A percentile compares a stretch with the other conserved stretches of the same genome.
Conservation (phyloP, 1,139 yeast species). For the Geotrichum fermentans region DNA sequence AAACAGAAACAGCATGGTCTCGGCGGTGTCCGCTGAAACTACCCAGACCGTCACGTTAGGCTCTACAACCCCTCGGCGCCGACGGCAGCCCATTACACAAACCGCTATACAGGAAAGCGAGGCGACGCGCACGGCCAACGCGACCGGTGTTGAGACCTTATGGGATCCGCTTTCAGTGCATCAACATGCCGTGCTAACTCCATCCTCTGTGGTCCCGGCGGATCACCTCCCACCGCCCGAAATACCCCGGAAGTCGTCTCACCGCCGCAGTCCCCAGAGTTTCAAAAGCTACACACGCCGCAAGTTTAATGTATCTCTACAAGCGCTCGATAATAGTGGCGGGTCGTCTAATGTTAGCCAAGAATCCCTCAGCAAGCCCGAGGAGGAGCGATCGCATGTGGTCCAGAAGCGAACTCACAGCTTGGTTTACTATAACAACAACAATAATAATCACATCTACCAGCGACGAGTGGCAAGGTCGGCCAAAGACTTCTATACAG, state of each 20-base stretch:
- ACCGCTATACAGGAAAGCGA: too few relatives aligned
- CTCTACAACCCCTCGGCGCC: neutral
- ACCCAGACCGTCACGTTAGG: neutral
- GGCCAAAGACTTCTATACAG: constrained; percentile 4
- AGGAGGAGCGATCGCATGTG: neutral
- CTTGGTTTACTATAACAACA: constrained; percentile 4
- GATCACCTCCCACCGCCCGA: neutral
- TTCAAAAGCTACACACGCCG: constrained; percentile 12
- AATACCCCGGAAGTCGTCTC: constrained; percentile 6
- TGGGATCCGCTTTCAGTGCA: neutral
- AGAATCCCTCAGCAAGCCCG: neutral
- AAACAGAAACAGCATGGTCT: neutral
- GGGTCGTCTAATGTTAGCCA: neutral
- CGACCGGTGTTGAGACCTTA: too few relatives aligned
- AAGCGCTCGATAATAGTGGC: constrained; percentile 6
- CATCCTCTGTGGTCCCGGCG: neutral
- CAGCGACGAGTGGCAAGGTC: constrained; percentile 1
- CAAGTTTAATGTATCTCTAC: constrained; percentile 7
- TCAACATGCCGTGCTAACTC: neutral
- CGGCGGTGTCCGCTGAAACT: neutral
- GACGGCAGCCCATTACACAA: neutral
- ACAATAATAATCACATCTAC: neutral
- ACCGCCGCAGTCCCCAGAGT: constrained; percentile 2
- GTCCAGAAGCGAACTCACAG: constrained; percentile 9
- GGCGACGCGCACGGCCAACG: neutral